Evolutionary conservation across 169 alveolate genomes (phyloP), one percentile per base, ranked within the genome.

Genomic region (Fabrea salina): DNA sequence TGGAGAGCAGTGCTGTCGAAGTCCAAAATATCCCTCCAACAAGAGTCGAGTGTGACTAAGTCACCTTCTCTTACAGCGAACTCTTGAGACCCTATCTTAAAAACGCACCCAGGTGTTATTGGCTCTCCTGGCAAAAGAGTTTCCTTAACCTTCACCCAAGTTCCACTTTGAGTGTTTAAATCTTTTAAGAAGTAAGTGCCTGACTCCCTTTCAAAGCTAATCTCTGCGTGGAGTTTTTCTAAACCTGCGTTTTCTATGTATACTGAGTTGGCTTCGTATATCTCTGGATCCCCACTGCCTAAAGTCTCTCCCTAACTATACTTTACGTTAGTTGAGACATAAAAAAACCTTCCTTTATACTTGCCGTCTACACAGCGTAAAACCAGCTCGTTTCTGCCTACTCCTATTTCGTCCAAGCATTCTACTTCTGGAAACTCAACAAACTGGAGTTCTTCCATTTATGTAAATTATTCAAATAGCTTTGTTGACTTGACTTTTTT

Each of bases 261-360:
- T 75, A 79, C 71, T 6, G 92, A n/a, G n/a, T n/a, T 86, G 19
- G 79, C 47, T 19, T 79, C 83, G 53, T 58, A 44, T 58, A 56
- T 71, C 4, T 86, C 86, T 25, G 86, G 84, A 43, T 83, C 85
- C 25, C 92, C 92, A 19, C 82, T 54, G 0, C 91, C 92, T 32
- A 86, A 59, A 2, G 19, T 54, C 43, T 86, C 92, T 25, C 79
- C 49, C 79, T 70, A 5, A 47, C 4, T 70, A n/a, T 6, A 47
- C 8, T 0, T 70, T 70, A 70, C 79, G n/a, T 82, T 67, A 0
- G 89, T 82, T 51, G 82, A 83, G 25, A 86, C 86, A 71, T 71
- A 86, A 25, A 86, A 40, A 71, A 86, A 86, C 76, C 78, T 72
- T 30, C 92, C 92, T 72, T 83, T 79, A 68, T 75, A 83, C 27